phyloP scores from a whole-genome alignment of 371 early-diverging fungal species.

The Syncephalis fuscata region DNA sequence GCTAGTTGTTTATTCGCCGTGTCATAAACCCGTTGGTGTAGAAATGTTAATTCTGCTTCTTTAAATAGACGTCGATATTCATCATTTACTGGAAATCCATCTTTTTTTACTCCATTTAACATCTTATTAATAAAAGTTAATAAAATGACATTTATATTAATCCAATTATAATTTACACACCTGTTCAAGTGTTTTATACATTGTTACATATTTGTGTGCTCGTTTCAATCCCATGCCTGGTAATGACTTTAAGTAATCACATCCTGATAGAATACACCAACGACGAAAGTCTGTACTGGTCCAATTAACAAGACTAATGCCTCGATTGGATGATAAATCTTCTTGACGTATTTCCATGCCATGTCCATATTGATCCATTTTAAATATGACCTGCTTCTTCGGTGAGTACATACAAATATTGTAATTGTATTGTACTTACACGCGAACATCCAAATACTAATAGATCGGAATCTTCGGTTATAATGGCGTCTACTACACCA shows the following conservation, averaged over 20 bases:
- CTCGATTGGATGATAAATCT: conserved; percentile 20
- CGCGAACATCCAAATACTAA: conserved; percentile 81
- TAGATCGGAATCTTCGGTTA: conserved; percentile 97
- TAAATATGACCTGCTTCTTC: conserved; percentile 36
- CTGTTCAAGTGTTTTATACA: conserved; percentile 20
- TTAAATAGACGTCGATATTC: conserved; percentile 38
- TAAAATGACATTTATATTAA: background rate
- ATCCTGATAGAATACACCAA: conserved; percentile 92
- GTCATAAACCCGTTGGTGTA: conserved; percentile 65
- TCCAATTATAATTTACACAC: conserved; percentile 10
- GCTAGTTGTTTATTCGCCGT: conserved; percentile 21
- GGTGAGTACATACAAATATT: background rate
- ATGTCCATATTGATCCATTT: conserved; percentile 57
- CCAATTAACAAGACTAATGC: conserved; percentile 37
- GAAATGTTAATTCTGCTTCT: conserved; percentile 60
- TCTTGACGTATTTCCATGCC: conserved; percentile 36
- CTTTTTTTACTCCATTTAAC: conserved; percentile 10
- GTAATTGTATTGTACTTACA: conserved; percentile 23
- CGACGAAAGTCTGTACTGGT: conserved; percentile 48
- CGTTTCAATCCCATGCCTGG: conserved; percentile 80
- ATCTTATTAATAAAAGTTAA: background rate
- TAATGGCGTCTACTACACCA: conserved; percentile 56
- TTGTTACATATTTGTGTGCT: conserved; percentile 45
- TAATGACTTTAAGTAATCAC: conserved; percentile 84
- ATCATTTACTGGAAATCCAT: conserved; percentile 14